Base-by-base conservation (phyloP, 257 asterid species). In the Scutellaria baicalensis region DNA sequence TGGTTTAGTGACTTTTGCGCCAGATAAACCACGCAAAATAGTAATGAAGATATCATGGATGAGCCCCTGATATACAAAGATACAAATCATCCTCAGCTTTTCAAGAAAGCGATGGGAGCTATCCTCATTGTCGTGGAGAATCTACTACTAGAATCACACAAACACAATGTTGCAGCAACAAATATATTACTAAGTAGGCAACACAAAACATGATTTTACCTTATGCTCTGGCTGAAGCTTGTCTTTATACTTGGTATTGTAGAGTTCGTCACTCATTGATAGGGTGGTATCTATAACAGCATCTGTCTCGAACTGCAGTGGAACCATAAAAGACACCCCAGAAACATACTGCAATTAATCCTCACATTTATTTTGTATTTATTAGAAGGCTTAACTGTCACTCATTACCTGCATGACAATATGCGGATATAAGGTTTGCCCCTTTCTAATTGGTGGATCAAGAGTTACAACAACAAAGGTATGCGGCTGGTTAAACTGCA, bases 391-490 rank as follows among this genome's bases (percentile, higher is more conserved):
- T 55, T 38, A 23, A 56, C 38, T 44, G 61, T 14, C 74, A 60
- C 77, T 69, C 43, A 49, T 36, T 84, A 94, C 97, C 99, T 93
- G 99, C 87, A 93, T 75, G 59, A 93, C 97, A 45, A 93, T 93
- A 82, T 93, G 96, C 7, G 96, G 99, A 73, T 93, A 93, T 77
- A 93, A 71, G 45, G 97, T 91, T 81, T 93, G 99, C 55, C 99
- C 97, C 83, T 93, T 93, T 84, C 99, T 83, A 70, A 93, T 93
- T 20, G 99, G 99, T 48, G 99, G 99, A 75, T 93, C 99, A 79
- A 93, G 96, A 49, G 96, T 89, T 68, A 93, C 88, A 52, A 93
- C 81, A 47, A 93, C 97, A 68, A 91, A 89, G 27, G 99, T 93
- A 75, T 89, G 96, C 1, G 97, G 99, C 76, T 89, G 97, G 68